Evolutionary conservation across 768 basidiomycete species (phyloP).

Genomic region (Leccinum boreale): DNA sequence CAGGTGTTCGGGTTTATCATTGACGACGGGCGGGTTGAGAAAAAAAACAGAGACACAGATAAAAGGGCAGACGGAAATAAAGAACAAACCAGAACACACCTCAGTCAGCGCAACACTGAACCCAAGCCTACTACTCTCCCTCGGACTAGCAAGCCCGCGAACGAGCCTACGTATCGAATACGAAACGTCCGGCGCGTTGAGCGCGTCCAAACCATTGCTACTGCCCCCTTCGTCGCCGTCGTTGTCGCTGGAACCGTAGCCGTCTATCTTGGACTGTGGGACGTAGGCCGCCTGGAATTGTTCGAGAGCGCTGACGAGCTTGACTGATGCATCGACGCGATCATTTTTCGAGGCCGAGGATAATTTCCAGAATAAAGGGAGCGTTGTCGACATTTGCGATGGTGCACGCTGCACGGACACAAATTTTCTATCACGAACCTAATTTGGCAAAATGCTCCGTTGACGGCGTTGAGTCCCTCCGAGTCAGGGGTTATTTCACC

Average conservation of each 20-base stretch:
- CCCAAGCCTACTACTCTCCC: conserved; percentile 91
- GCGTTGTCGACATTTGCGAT: conserved; percentile 72
- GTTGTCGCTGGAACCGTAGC: conserved; percentile 26
- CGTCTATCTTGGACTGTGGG: conserved; percentile 42
- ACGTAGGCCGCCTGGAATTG: conserved; percentile 74
- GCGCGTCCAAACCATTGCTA: conserved; percentile 52
- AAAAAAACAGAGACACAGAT: background rate
- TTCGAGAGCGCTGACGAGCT: conserved; percentile 77
- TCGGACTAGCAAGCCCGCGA: conserved; percentile 84
- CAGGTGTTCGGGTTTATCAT: background rate
- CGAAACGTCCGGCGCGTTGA: conserved; percentile 88
- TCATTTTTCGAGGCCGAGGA: conserved; percentile 79
- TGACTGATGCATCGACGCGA: conserved; percentile 80
- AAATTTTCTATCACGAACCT: conserved; percentile 9
- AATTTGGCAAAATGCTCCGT: conserved; percentile 6
- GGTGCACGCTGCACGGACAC: background rate
- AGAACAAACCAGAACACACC: conserved; percentile 44
- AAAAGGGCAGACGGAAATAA: background rate
- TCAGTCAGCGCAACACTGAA: conserved; percentile 96
- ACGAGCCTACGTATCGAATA: conserved; percentile 88
- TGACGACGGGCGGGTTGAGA: background rate
- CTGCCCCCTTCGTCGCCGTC: conserved; percentile 28
- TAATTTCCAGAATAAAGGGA: conserved; percentile 92
- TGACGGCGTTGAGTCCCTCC: background rate
- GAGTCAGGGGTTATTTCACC: too few species aligned